Evolutionary conservation across 306 rosid species (phyloP).

Genomic region (Trifolium fragiferum): DNA sequence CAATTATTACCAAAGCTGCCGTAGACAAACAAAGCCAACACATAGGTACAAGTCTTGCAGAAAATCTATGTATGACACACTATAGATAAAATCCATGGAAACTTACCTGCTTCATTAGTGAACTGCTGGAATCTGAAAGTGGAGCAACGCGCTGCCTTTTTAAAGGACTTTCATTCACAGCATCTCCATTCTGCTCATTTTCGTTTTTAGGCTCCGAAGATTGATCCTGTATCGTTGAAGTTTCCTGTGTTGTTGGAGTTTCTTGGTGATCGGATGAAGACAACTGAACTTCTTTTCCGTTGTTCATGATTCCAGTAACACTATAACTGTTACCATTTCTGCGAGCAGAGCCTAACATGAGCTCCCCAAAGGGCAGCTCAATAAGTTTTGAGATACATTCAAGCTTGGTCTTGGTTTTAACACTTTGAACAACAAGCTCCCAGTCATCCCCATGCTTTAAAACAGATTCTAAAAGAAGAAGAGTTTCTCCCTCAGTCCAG

Average conservation of each 20-base stretch:
- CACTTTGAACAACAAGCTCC: conserved; percentile 85
- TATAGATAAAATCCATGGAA: conserved; percentile 8
- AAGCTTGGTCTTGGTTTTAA: conserved; percentile 74
- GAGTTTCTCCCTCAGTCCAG: conserved; percentile 92
- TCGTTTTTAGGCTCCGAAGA: conserved; percentile 49
- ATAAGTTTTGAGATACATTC: conserved; percentile 85
- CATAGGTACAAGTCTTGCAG: conserved; percentile 29
- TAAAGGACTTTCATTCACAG: conserved; percentile 58
- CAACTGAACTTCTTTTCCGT: conserved; percentile 49
- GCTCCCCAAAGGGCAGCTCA: conserved; percentile 90
- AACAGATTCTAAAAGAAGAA: conserved; percentile 90
- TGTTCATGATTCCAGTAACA: conserved; percentile 47
- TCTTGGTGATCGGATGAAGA: conserved; percentile 58
- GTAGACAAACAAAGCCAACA: conserved; percentile 26
- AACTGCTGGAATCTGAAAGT: conserved; percentile 65
- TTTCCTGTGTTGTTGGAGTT: conserved; percentile 53
- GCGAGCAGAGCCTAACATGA: conserved; percentile 59
- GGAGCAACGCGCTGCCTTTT: conserved; percentile 64
- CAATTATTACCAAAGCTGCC: neutral
- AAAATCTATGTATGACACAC: conserved; percentile 1
- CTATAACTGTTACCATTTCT: conserved; percentile 46
- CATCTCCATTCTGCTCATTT: conserved; percentile 63
- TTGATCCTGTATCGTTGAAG: conserved; percentile 51
- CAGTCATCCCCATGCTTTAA: conserved; percentile 94
- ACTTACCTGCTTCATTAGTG: conserved; percentile 80